phyloP scores from a whole-genome alignment of 352 stramenopile genomes.

The Blastocystis sp. region DNA sequence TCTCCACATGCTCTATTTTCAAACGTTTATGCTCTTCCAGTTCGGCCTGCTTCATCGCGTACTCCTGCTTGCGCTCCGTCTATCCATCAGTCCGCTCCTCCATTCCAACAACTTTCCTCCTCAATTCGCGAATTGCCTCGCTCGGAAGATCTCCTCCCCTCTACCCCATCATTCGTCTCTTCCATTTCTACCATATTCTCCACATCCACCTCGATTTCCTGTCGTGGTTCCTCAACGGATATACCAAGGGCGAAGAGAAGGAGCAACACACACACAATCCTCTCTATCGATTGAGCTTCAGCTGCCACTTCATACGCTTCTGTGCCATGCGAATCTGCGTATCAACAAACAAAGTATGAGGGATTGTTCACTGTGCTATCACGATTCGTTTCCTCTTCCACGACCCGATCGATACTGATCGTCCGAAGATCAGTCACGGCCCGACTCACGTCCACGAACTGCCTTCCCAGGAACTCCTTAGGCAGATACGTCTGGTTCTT shows the following conservation, averaged over 20 bases:
- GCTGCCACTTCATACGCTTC: neutral
- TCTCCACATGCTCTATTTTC: too few species aligned
- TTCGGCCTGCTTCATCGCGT: neutral
- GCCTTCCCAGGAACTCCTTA: conserved; percentile 2
- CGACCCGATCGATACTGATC: conserved; percentile 1
- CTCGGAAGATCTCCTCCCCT: neutral
- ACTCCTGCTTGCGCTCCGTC: neutral
- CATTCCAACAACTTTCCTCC: neutral
- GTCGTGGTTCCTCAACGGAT: neutral
- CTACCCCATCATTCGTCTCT: neutral
- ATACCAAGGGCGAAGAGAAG: neutral
- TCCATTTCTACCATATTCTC: neutral
- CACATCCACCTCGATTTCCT: conserved; percentile 36
- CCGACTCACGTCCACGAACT: conserved; percentile 39
- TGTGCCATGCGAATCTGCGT: neutral
- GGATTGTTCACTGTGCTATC: too few species aligned
- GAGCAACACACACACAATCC: neutral
- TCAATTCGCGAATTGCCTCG: neutral
- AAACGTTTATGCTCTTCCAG: neutral
- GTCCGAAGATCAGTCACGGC: conserved; percentile 28
- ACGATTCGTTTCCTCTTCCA: neutral
- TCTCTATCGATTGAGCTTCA: neutral
- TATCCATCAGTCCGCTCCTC: neutral
- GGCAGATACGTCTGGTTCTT: conserved; percentile 75
- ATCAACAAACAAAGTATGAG: conserved; percentile 4